These are phyloP conservation scores for Fonsecaea nubica DNA, from an alignment of 2,329 filamentous ascomycete species.

Conservation along the genomic window DNA sequence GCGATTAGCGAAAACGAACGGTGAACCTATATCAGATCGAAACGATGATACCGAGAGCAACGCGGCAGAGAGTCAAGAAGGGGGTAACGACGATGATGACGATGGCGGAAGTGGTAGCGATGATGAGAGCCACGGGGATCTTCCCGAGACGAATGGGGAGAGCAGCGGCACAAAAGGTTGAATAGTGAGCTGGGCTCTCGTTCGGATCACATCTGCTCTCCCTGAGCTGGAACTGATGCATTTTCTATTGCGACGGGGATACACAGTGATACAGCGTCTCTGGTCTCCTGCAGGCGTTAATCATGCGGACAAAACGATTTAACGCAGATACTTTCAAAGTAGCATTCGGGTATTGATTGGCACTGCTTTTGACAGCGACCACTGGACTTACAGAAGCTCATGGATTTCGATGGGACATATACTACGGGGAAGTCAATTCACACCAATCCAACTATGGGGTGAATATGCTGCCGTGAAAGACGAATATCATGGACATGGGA, in stretches of 20 bases:
- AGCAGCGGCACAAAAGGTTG: conserved; percentile 24
- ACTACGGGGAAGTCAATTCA: neutral
- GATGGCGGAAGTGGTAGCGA: conserved; percentile 26
- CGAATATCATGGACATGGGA: too few relatives aligned
- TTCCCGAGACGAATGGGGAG: conserved; percentile 19
- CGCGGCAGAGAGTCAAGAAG: conserved; percentile 23
- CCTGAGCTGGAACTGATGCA: neutral
- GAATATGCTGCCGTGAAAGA: neutral
- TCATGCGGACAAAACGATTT: neutral
- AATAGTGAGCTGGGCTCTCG: neutral
- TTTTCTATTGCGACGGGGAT: conserved; percentile 19
- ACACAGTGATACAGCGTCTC: neutral
- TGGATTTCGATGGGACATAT: neutral
- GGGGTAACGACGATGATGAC: conserved; percentile 26
- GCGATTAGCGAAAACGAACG: conserved; percentile 53
- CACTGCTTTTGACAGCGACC: neutral
- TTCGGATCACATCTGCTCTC: neutral
- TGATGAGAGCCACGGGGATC: conserved; percentile 5
- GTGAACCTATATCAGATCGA: conserved; percentile 36
- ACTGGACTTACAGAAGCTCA: neutral
- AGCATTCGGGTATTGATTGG: neutral
- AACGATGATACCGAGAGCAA: conserved; percentile 28
- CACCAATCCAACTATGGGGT: neutral
- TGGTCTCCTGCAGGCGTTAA: neutral
- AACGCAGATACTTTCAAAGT: neutral